Conservation (phyloP, 805 yeast species). For the Ogataea ramenticola region DNA sequence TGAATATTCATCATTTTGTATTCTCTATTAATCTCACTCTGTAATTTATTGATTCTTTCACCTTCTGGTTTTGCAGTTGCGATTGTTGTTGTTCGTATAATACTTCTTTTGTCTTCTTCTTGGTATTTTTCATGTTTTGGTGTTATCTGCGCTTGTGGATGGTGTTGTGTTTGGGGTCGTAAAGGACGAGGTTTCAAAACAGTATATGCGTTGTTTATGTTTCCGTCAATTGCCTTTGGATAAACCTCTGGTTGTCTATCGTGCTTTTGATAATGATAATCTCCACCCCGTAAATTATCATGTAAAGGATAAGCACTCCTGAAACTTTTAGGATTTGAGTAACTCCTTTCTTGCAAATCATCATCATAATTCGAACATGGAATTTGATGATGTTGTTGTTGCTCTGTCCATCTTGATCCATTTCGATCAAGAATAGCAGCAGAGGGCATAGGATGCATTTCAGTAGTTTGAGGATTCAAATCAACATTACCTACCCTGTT, state of each 20-base stretch:
- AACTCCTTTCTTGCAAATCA: too few relatives aligned
- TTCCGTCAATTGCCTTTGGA: too few relatives aligned
- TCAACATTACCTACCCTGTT: background rate
- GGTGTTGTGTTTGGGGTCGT: too few relatives aligned
- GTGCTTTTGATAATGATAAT: background rate
- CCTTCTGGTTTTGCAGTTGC: background rate
- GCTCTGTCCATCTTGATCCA: background rate
- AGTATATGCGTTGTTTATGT: too few relatives aligned
- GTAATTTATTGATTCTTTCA: background rate
- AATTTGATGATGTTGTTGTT: too few relatives aligned
- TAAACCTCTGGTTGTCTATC: too few relatives aligned
- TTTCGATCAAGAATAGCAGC: constrained; percentile 1
- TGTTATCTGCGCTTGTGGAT: background rate
- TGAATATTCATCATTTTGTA: background rate
- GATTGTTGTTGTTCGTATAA: background rate
- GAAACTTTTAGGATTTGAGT: too few relatives aligned
- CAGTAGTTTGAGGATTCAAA: background rate
- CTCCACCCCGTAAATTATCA: too few relatives aligned
- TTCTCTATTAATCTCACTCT: background rate
- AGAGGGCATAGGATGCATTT: constrained; percentile 3
- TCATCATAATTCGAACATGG: too few relatives aligned
- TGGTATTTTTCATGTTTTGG: background rate
- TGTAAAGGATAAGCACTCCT: too few relatives aligned
- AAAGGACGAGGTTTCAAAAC: too few relatives aligned
- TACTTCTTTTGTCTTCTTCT: background rate